Evolutionary conservation across 805 yeast species (phyloP).

Genomic region (Torulaspora microellipsoides): DNA sequence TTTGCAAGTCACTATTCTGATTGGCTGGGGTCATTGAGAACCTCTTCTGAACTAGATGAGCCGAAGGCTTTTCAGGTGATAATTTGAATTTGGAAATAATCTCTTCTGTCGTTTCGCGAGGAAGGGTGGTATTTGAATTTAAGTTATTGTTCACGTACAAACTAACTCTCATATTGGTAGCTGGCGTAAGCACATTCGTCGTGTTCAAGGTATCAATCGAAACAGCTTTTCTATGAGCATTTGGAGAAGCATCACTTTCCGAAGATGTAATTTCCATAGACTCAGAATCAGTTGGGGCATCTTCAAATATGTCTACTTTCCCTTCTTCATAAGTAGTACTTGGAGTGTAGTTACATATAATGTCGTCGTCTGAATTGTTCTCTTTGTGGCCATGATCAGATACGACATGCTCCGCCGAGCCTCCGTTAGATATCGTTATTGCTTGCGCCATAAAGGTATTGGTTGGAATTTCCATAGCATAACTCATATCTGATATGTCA

Average conservation of each 20-base stretch:
- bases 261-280: conserved; percentile 23
- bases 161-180: conserved; percentile 33
- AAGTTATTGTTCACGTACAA: conserved; percentile 25
- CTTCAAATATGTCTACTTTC: conserved; percentile 29
- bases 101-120: conserved; percentile 34
- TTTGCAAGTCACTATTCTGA: conserved; percentile 6
- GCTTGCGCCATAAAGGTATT: conserved; percentile 30
- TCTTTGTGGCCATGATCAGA: conserved; percentile 1
- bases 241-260: conserved; percentile 18
- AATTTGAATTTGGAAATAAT: conserved; percentile 31
- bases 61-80: conserved; percentile 25
- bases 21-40: conserved; percentile 19
- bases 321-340: conserved; percentile 12
- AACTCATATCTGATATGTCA: conserved; percentile 29
- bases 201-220: conserved; percentile 33
- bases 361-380: not conserved
- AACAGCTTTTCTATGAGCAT: conserved; percentile 30
- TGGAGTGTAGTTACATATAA: conserved; percentile 1
- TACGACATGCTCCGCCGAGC: conserved; percentile 10
- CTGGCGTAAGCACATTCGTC: conserved; percentile 27
- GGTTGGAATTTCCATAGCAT: conserved; percentile 30
- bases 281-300: conserved; percentile 25
- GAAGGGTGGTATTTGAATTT: conserved; percentile 15
- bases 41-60: conserved; percentile 21
- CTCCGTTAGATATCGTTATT: conserved; percentile 22